Evolutionary conservation across 192 early-diverging fungal genomes (phyloP).

Genomic region (Mortierella antarctica): DNA sequence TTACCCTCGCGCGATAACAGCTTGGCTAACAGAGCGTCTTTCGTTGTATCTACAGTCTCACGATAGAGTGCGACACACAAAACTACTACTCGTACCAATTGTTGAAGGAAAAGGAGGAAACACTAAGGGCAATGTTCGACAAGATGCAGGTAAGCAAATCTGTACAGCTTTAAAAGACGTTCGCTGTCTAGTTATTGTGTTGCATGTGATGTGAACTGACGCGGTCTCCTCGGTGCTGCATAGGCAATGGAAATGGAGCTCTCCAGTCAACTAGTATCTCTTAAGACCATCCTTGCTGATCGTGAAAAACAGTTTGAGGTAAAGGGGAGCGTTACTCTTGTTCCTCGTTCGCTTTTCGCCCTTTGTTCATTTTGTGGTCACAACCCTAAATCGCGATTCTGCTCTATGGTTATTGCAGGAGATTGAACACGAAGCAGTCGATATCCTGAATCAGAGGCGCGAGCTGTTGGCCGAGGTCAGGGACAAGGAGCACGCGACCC

Average conservation of each 20-base stretch:
- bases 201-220: not conserved
- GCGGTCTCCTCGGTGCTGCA: not conserved
- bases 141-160: slow-evolving; percentile 27
- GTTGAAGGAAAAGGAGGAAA: slow-evolving; percentile 47
- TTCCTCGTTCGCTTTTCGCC: not conserved
- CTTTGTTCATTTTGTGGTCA: not conserved
- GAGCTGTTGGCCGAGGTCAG: slow-evolving; percentile 31
- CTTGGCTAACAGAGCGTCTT: not conserved
- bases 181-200: not conserved
- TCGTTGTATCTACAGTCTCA: slow-evolving; percentile 4
- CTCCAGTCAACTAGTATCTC: slow-evolving; percentile 17
- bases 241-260: slow-evolving; percentile 42
- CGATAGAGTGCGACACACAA: slow-evolving; percentile 40
- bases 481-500: slow-evolving; percentile 41
- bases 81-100: slow-evolving; percentile 40
- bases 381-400: too few relatives aligned
- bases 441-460: slow-evolving; percentile 21
- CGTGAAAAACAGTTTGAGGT: slow-evolving; percentile 33
- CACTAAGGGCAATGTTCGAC: slow-evolving; percentile 8
- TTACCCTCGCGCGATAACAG: not conserved
- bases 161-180: not conserved
- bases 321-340: not conserved
- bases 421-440: slow-evolving; percentile 26
- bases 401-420: slow-evolving; percentile 2
- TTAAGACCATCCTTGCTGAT: slow-evolving; percentile 20